Conservation (phyloP, 2,329 filamentous ascomycete genomes). For the Aspergillus sojae region DNA sequence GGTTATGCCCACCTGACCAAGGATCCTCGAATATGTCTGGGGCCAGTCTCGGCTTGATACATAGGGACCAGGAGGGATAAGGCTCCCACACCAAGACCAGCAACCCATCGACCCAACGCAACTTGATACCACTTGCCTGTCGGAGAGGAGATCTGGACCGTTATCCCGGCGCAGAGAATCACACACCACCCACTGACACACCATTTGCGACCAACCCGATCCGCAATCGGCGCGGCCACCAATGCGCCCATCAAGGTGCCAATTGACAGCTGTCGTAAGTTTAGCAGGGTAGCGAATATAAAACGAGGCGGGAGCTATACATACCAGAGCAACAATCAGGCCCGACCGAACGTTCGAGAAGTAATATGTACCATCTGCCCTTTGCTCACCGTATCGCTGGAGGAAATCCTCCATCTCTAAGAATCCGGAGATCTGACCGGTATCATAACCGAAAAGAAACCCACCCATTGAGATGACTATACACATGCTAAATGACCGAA, state of each 20-base stretch:
- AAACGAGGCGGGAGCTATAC: background rate
- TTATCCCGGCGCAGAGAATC: constrained; percentile 43
- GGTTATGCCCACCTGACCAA: constrained; percentile 36
- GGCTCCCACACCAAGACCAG: constrained; percentile 48
- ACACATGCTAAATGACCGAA: constrained; percentile 38
- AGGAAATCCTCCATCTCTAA: constrained; percentile 46
- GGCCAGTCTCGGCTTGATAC: constrained; percentile 49
- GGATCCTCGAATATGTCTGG: constrained; percentile 49
- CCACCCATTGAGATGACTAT: constrained; percentile 51
- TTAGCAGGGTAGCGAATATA: background rate
- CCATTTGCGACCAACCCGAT: constrained; percentile 46
- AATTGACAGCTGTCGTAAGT: constrained; percentile 40
- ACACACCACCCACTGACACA: constrained; percentile 44
- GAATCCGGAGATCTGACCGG: constrained; percentile 49
- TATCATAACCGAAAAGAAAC: constrained; percentile 47
- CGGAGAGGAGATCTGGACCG: constrained; percentile 46
- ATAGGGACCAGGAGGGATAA: constrained; percentile 48
- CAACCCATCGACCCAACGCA: constrained; percentile 45
- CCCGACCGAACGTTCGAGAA: constrained; percentile 47
- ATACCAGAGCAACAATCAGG: constrained; percentile 46
- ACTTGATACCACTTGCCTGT: constrained; percentile 43
- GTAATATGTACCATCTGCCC: constrained; percentile 32
- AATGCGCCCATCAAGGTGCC: constrained; percentile 49
- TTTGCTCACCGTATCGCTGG: constrained; percentile 38
- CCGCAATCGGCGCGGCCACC: constrained; percentile 43